Conservation (phyloP, 2,329 filamentous ascomycete genomes). For the Colletotrichum eleusines region DNA sequence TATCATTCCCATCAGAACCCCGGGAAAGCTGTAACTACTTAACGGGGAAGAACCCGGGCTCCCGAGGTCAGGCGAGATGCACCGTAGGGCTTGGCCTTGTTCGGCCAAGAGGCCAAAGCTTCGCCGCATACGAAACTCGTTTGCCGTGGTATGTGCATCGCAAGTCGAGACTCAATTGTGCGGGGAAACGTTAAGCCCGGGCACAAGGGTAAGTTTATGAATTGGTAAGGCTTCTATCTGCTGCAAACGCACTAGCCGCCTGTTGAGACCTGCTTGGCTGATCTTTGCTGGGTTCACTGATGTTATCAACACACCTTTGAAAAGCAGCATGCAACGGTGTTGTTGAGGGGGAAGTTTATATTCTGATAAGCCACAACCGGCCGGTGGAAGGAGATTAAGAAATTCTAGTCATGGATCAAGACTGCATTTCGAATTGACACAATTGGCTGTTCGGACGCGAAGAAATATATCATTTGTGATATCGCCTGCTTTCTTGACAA, state of each 20-base stretch:
- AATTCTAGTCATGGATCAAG: rapidly evolving
- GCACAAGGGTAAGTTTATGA: not conserved
- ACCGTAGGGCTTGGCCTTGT: constrained; percentile 17
- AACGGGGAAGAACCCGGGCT: constrained; percentile 36
- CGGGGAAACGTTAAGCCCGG: not conserved
- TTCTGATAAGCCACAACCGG: not conserved
- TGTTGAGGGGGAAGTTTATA: not conserved
- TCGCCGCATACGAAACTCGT: not conserved
- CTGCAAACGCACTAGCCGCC: no score
- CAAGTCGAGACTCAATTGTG: not conserved
- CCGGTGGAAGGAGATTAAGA: not conserved
- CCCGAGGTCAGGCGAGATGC: constrained; percentile 38
- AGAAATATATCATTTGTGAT: not conserved
- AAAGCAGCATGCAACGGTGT: not conserved
- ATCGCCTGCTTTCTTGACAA: no score
- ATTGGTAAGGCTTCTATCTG: not conserved
- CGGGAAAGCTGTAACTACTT: not conserved
- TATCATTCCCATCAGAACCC: not conserved
- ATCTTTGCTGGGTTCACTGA: not conserved
- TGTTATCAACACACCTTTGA: not conserved
- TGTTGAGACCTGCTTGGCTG: not conserved
- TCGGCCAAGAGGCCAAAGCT: not conserved
- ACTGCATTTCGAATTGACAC: not conserved
- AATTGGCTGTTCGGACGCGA: not conserved
- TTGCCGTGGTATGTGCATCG: not conserved